phyloP scores from a whole-genome alignment of 805 yeast genomes.

The Candida michaelii region DNA sequence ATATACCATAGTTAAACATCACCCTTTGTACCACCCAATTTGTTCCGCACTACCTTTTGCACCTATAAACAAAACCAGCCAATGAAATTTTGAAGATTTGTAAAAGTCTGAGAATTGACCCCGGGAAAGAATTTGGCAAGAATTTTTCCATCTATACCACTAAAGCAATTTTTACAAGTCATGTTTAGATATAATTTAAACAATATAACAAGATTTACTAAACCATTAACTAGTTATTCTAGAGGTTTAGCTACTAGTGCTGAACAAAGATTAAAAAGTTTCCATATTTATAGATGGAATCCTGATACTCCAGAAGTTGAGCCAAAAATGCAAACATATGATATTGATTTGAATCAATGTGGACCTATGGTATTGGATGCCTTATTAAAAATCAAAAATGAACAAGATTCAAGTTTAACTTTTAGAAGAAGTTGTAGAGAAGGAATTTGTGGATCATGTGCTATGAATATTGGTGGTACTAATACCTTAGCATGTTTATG shows the following conservation, averaged over 20 bases:
- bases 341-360: constrained; percentile 83
- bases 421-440: constrained; percentile 98
- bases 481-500: constrained; percentile 97
- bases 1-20: no score
- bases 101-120: constrained; percentile 4
- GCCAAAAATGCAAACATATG: constrained; percentile 81
- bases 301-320: constrained; percentile 94
- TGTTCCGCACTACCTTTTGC: constrained; percentile 3
- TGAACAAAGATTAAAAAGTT: constrained; percentile 65
- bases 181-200: constrained; percentile 3
- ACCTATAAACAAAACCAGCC: neutral
- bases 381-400: constrained; percentile 89
- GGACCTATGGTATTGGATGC: constrained; percentile 99
- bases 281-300: constrained; percentile 96
- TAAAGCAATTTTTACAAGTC: neutral
- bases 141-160: neutral
- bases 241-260: constrained; percentile 54
- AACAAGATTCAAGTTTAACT: constrained; percentile 92
- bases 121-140: constrained; percentile 3
- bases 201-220: constrained; percentile 3
- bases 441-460: constrained; percentile 99
- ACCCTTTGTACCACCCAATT: constrained; percentile 2
- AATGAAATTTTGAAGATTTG: constrained; percentile 6
- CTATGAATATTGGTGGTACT: constrained; percentile 98
- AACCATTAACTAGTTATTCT: neutral